Evolutionary conservation across 2,329 filamentous ascomycete genomes (phyloP).

Genomic region (Colletotrichum sp.): DNA sequence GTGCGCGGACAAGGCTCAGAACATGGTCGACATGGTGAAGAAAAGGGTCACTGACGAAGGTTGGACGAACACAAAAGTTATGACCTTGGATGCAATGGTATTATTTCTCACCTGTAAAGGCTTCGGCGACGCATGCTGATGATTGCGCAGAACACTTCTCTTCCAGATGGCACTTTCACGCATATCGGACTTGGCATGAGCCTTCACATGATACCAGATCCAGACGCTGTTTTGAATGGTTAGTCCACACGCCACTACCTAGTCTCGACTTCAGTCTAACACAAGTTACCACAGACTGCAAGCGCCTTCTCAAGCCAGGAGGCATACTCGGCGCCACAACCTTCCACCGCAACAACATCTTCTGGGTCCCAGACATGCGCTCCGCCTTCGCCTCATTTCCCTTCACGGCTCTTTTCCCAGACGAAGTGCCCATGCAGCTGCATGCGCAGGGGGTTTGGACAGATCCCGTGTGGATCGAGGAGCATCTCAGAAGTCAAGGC

Average conservation of each 20-base stretch:
- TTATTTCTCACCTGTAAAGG: not conserved
- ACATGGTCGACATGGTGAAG: not conserved
- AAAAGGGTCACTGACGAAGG: not conserved
- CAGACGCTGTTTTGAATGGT: not conserved
- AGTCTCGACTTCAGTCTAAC: not conserved
- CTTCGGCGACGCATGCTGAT: not conserved
- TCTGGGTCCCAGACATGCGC: slow-evolving; percentile 43
- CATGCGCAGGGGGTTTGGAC: slow-evolving; percentile 45
- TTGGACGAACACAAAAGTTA: not conserved
- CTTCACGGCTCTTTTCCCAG: slow-evolving; percentile 41
- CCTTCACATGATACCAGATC: not conserved
- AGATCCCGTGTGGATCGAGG: slow-evolving; percentile 42
- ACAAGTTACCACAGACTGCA: slow-evolving; percentile 40
- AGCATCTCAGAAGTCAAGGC: not conserved
- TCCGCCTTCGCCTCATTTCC: slow-evolving; percentile 45
- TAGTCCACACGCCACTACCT: not conserved
- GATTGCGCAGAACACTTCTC: not conserved
- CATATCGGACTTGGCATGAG: not conserved
- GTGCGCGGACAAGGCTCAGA: not conserved
- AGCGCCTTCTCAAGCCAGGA: slow-evolving; percentile 42
- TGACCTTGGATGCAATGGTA: not conserved
- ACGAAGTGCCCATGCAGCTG: slow-evolving; percentile 40
- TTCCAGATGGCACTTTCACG: not conserved
- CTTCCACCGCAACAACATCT: slow-evolving; percentile 36
- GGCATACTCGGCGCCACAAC: slow-evolving; percentile 42